These are phyloP conservation scores for Garcileccinum viscosum DNA, from an alignment of 1,284 basidiomycete genomes.

Conservation along the genomic window DNA sequence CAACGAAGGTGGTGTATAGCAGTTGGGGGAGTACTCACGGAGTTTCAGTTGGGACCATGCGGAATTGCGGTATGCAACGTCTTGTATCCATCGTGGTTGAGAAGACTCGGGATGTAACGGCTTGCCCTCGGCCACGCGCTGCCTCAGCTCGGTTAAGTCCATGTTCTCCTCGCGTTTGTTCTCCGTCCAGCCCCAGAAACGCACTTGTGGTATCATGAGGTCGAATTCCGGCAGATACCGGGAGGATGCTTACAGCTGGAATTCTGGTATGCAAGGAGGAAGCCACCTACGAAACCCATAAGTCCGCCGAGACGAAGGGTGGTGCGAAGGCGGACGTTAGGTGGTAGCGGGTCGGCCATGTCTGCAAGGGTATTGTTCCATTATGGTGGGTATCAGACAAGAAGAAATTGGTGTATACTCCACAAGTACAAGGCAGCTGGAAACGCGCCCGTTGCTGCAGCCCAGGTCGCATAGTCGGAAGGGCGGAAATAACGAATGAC, in stretches of 20 bases:
- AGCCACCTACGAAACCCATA: slow-evolving; percentile 85
- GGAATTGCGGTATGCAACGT: slow-evolving; percentile 88
- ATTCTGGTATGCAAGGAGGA: slow-evolving; percentile 92
- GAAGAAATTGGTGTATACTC: slow-evolving; percentile 53
- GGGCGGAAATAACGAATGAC: slow-evolving; percentile 91
- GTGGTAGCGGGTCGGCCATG: slow-evolving; percentile 49
- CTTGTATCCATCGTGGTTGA: slow-evolving; percentile 89
- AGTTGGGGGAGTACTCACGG: slow-evolving; percentile 61
- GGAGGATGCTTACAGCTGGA: slow-evolving; percentile 71
- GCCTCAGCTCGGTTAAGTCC: slow-evolving; percentile 80
- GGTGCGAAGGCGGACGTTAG: slow-evolving; percentile 39
- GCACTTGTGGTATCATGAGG: slow-evolving; percentile 53
- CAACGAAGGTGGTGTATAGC: slow-evolving; percentile 5
- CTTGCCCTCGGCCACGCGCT: slow-evolving; percentile 75
- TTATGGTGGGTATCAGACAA: slow-evolving; percentile 11
- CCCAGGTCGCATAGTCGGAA: slow-evolving; percentile 89
- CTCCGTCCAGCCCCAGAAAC: slow-evolving; percentile 97
- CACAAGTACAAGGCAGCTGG: slow-evolving; percentile 78
- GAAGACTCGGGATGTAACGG: slow-evolving; percentile 85
- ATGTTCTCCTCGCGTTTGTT: slow-evolving; percentile 83
- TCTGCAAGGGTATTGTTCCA: slow-evolving; percentile 41
- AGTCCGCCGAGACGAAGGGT: slow-evolving; percentile 45
- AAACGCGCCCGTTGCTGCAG: slow-evolving; percentile 79
- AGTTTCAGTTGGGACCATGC: slow-evolving; percentile 92
- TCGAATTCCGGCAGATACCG: slow-evolving; percentile 16